Evolutionary conservation across 768 basidiomycete genomes (phyloP).

Genomic region (Tylopilus subfusipes): DNA sequence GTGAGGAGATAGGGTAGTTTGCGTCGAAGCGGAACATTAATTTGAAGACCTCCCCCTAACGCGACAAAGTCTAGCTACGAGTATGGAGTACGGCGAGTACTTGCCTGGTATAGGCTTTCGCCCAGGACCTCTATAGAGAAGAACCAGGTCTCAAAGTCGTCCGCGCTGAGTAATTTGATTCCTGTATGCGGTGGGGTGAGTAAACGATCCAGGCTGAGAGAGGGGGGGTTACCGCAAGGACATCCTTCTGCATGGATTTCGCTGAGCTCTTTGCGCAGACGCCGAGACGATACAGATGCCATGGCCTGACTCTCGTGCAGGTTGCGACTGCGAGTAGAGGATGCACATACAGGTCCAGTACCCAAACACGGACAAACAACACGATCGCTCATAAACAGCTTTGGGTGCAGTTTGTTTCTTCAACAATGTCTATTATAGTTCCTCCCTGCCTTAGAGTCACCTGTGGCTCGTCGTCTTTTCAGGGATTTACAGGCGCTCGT

Average conservation of each 20-base stretch:
- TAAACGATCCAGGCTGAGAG: neutral
- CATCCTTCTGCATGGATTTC: conserved; percentile 67
- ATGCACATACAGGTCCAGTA: neutral
- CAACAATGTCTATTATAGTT: conserved; percentile 38
- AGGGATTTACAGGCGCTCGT: conserved; percentile 64
- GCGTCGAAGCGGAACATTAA: conserved; percentile 80
- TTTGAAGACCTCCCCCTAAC: conserved; percentile 72
- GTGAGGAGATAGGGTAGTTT: conserved; percentile 82
- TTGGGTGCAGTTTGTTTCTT: neutral
- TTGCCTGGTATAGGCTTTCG: conserved; percentile 72
- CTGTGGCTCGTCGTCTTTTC: conserved; percentile 42
- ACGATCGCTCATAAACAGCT: conserved; percentile 27
- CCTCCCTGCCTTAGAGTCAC: conserved; percentile 72
- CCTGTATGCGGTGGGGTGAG: conserved; percentile 40
- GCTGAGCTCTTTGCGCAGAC: conserved; percentile 66
- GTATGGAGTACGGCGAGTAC: conserved; percentile 4
- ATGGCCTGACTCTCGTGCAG: conserved; percentile 35
- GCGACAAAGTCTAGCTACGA: neutral
- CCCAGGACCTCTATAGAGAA: conserved; percentile 83
- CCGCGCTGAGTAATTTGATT: conserved; percentile 68
- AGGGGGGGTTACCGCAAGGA: conserved; percentile 50
- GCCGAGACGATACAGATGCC: conserved; percentile 60
- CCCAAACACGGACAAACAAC: conserved; percentile 40
- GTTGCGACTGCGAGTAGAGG: conserved; percentile 9
- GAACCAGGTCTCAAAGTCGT: conserved; percentile 75